Evolutionary conservation across 108 stramenopile species (phyloP).

Genomic region (Nitzschia inconspicua): DNA sequence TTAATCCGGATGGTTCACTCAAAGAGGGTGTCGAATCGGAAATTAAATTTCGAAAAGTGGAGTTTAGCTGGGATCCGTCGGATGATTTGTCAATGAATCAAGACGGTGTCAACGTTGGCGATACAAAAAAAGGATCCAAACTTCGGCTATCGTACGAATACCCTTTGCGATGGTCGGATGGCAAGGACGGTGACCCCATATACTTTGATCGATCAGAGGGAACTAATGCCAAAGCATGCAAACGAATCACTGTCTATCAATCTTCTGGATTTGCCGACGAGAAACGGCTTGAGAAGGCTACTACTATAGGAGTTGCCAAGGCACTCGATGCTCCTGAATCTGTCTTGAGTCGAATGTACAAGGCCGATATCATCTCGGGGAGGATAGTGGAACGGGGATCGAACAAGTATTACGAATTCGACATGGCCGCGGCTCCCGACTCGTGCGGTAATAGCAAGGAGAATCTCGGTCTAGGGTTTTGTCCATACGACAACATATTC

Average conservation of each 20-base stretch:
- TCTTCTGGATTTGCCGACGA: slow-evolving; percentile 31
- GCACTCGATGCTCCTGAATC: slow-evolving; percentile 44
- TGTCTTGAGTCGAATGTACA: slow-evolving; percentile 42
- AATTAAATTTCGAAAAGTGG: slow-evolving; percentile 53
- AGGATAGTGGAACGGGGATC: slow-evolving; percentile 33
- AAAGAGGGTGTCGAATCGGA: slow-evolving; percentile 46
- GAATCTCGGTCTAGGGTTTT: slow-evolving; percentile 77
- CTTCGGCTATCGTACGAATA: slow-evolving; percentile 51
- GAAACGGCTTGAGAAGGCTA: slow-evolving; percentile 60
- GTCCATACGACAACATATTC: slow-evolving; percentile 70
- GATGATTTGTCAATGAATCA: slow-evolving; percentile 33
- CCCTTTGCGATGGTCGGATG: slow-evolving; percentile 68
- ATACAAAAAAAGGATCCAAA: slow-evolving; percentile 13
- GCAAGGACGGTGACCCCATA: slow-evolving; percentile 29
- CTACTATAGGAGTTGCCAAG: slow-evolving; percentile 66
- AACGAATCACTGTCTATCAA: slow-evolving; percentile 67
- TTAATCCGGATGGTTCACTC: slow-evolving; percentile 76
- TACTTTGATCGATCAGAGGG: slow-evolving; percentile 65
- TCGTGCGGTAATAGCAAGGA: slow-evolving; percentile 53
- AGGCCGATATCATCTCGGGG: slow-evolving; percentile 71
- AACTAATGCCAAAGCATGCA: slow-evolving; percentile 58
- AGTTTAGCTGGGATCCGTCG: slow-evolving; percentile 32
- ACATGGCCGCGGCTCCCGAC: slow-evolving; percentile 66
- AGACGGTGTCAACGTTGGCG: slow-evolving; percentile 29
- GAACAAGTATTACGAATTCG: slow-evolving; percentile 73